A percentile compares a stretch with the other conserved stretches of the same genome.
These are phyloP conservation scores for Dendrothele bispora DNA, from an alignment of 768 basidiomycete species.

Conservation along the genomic window DNA sequence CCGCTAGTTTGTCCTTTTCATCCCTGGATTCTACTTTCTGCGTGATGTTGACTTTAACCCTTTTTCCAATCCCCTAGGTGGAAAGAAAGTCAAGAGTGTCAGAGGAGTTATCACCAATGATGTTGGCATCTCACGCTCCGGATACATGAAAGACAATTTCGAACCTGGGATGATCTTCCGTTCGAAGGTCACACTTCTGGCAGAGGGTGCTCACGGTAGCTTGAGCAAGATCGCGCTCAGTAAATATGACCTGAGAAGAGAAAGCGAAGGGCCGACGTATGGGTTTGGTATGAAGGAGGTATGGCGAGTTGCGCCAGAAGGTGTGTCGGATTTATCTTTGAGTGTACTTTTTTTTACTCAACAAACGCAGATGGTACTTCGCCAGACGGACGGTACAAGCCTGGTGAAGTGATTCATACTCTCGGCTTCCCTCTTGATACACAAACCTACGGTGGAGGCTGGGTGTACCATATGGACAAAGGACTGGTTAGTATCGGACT, in stretches of 20 bases:
- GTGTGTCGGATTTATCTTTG: not conserved
- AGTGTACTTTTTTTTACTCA: not conserved
- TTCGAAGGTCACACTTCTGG: slow-evolving; percentile 87
- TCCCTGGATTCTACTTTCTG: not conserved
- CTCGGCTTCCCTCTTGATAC: slow-evolving; percentile 90
- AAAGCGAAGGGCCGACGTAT: slow-evolving; percentile 87
- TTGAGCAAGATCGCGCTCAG: slow-evolving; percentile 78
- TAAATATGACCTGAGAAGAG: slow-evolving; percentile 71
- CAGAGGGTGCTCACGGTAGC: slow-evolving; percentile 93
- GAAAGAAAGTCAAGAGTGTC: slow-evolving; percentile 47
- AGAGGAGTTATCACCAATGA: slow-evolving; percentile 90
- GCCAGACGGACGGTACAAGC: slow-evolving; percentile 17
- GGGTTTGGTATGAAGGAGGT: slow-evolving; percentile 97
- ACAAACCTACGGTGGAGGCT: slow-evolving; percentile 89
- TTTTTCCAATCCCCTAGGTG: not conserved
- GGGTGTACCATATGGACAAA: slow-evolving; percentile 94
- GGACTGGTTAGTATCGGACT: slow-evolving; percentile 88
- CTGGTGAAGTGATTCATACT: slow-evolving; percentile 82
- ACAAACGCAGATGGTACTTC: not conserved
- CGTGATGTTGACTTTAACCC: not conserved
- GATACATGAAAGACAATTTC: slow-evolving; percentile 79
- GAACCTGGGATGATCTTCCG: slow-evolving; percentile 97
- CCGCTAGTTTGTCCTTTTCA: not conserved
- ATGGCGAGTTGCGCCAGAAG: slow-evolving; percentile 76
- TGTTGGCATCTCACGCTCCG: slow-evolving; percentile 82